phyloP scores from a whole-genome alignment of 371 early-diverging fungal genomes.

The Cokeromyces recurvatus region DNA sequence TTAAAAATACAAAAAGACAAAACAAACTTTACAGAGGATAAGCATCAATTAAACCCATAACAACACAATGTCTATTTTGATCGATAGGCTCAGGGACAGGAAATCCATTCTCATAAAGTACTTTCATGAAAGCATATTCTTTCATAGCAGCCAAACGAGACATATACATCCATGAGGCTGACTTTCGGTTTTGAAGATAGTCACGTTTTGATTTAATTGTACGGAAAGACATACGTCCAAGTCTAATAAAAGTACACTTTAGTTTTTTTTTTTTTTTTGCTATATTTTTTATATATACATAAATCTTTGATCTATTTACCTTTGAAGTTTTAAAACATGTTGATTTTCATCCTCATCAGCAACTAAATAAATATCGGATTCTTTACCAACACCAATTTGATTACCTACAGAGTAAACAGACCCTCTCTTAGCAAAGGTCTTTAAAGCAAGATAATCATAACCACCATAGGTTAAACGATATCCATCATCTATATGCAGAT shows the following conservation, averaged over 20 bases:
- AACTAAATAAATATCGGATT: constrained; percentile 97
- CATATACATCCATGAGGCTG: constrained; percentile 98
- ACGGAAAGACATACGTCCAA: constrained; percentile 97
- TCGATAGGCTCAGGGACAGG: constrained; percentile 95
- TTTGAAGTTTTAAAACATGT: constrained; percentile 88
- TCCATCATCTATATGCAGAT: constrained; percentile 73
- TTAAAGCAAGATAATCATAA: constrained; percentile 98
- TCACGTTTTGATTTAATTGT: constrained; percentile 98
- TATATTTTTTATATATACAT: too few species aligned
- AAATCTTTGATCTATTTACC: constrained; percentile 35
- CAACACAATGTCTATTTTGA: constrained; percentile 95
- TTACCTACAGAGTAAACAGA: constrained; percentile 94
- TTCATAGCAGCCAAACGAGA: constrained; percentile 94
- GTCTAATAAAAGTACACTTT: too few species aligned
- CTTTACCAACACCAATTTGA: constrained; percentile 99
- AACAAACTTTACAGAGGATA: constrained; percentile 70
- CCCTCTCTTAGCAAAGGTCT: constrained; percentile 86
- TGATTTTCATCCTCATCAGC: constrained; percentile 86
- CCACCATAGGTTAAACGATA: constrained; percentile 99
- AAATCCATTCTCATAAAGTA: constrained; percentile 87
- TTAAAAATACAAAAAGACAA: background rate
- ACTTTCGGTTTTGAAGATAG: constrained; percentile 87
- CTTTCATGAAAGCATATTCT: constrained; percentile 97
- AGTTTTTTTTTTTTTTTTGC: too few species aligned
- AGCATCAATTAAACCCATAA: constrained; percentile 96